phyloP scores from a whole-genome alignment of 2,329 filamentous ascomycete genomes.

The Diaporthe amygdali region DNA sequence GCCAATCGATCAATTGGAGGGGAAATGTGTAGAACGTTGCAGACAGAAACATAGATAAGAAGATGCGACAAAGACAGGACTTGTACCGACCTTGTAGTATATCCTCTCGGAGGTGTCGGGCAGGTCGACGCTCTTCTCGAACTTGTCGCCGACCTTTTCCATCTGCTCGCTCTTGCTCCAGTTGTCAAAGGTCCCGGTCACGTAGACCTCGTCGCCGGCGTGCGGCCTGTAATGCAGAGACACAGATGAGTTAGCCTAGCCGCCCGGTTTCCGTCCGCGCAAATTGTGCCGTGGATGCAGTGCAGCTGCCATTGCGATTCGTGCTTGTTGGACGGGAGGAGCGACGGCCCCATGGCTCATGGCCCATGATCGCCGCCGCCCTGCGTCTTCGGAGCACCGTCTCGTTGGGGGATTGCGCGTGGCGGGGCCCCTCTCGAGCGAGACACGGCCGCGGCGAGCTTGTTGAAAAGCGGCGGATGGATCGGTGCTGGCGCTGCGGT shows the following conservation, averaged over 20 bases:
- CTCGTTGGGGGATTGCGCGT: not conserved
- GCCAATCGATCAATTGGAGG: constrained; percentile 25
- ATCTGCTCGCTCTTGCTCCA: constrained; percentile 89
- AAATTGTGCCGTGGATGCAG: constrained; percentile 6
- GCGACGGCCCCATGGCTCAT: constrained; percentile 16
- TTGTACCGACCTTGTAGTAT: constrained; percentile 85
- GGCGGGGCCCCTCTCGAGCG: not conserved
- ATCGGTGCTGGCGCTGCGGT: constrained; percentile 9
- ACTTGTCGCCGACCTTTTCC: constrained; percentile 73
- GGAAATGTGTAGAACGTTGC: constrained; percentile 8
- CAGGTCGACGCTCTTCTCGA: constrained; percentile 78
- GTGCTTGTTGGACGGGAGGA: constrained; percentile 10
- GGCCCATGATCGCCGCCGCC: not conserved
- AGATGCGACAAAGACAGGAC: constrained; percentile 4
- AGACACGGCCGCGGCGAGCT: constrained; percentile 1
- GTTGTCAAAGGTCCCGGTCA: constrained; percentile 94
- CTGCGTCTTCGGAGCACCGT: not conserved
- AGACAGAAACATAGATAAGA: constrained; percentile 11
- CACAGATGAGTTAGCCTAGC: not conserved
- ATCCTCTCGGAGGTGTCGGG: constrained; percentile 73
- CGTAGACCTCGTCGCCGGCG: constrained; percentile 84
- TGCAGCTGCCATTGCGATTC: not conserved
- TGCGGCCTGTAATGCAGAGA: constrained; percentile 69
- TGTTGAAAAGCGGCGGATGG: constrained; percentile 2
- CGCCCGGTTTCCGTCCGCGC: not conserved